Conservation (phyloP, 2,329 filamentous ascomycete genomes). For the Cercospora sp. region DNA sequence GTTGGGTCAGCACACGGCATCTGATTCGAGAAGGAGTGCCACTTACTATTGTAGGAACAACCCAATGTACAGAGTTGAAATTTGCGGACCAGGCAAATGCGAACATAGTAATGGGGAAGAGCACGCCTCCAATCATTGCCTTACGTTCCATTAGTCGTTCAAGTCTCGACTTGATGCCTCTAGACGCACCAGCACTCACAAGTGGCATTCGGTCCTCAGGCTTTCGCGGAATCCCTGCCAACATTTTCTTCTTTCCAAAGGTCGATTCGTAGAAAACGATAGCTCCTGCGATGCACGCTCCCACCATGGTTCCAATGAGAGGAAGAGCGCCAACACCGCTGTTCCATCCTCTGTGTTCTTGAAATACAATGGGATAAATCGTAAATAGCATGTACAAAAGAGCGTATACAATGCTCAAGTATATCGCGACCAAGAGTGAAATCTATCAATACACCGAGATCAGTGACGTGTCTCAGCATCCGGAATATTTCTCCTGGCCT, state of each 20-base stretch:
- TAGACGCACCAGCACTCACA: background rate
- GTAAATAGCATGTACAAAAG: constrained; percentile 60
- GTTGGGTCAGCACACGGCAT: constrained; percentile 39
- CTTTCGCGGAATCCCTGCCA: constrained; percentile 36
- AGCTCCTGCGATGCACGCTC: constrained; percentile 48
- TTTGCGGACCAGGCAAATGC: constrained; percentile 38
- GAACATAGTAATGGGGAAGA: constrained; percentile 39
- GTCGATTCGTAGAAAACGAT: constrained; percentile 47
- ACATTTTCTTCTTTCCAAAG: constrained; percentile 42
- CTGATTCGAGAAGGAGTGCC: background rate
- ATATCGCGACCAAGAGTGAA: constrained; percentile 54
- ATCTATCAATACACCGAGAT: constrained; percentile 36
- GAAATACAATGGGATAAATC: constrained; percentile 51
- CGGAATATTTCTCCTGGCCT: background rate
- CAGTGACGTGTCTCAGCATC: background rate
- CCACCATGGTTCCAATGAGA: constrained; percentile 52
- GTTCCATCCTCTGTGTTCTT: constrained; percentile 56
- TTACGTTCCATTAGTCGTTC: background rate
- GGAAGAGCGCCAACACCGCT: constrained; percentile 55
- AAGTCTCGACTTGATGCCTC: background rate
- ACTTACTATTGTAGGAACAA: constrained; percentile 44
- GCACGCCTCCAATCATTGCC: constrained; percentile 38
- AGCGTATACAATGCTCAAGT: constrained; percentile 55
- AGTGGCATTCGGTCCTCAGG: constrained; percentile 47
- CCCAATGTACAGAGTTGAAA: constrained; percentile 49